phyloP scores from a whole-genome alignment of 2,329 filamentous ascomycete genomes.

The Colletotrichum acutatum region DNA sequence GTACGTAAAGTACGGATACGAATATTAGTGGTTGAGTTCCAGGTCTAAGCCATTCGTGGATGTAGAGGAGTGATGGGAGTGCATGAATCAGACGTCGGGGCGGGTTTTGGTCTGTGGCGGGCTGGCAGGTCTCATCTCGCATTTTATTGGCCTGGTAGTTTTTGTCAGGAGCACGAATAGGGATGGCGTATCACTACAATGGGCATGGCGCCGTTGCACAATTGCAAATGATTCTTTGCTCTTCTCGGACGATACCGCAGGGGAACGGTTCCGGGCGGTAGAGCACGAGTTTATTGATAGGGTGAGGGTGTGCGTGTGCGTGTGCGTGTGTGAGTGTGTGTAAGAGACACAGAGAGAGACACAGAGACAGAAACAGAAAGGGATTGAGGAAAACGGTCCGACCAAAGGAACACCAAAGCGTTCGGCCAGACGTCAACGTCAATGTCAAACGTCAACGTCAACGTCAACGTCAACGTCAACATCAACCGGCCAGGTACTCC shows the following conservation, averaged over 20 bases:
- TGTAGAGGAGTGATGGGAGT: not conserved
- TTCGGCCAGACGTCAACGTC: conserved; percentile 6
- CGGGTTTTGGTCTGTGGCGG: not conserved
- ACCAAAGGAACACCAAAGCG: conserved; percentile 5
- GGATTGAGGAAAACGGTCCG: not conserved
- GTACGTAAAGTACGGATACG: not conserved
- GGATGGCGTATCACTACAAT: conserved; percentile 7
- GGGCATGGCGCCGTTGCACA: not conserved
- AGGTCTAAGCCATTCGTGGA: not conserved
- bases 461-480: conserved; percentile 3
- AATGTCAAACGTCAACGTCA: conserved; percentile 1
- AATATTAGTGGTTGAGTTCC: not conserved
- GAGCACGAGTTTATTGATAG: not conserved
- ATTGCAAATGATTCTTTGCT: conserved; percentile 2
- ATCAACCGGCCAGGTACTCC: not conserved
- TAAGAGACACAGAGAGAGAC: too few species aligned
- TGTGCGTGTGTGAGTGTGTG: too few species aligned
- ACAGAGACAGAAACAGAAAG: too few species aligned
- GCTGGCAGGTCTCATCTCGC: not conserved
- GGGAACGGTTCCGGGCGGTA: not conserved
- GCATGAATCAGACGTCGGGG: not conserved
- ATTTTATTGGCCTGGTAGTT: not conserved
- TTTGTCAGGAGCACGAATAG: not conserved
- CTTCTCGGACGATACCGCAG: conserved; percentile 16
- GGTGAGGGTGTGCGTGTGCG: not conserved